Percentiles rank a stretch among this genome's conserved stretches.
Evolutionary conservation across 192 early-diverging fungal species (phyloP).

Genomic region (Backusella liffmaniae): DNA sequence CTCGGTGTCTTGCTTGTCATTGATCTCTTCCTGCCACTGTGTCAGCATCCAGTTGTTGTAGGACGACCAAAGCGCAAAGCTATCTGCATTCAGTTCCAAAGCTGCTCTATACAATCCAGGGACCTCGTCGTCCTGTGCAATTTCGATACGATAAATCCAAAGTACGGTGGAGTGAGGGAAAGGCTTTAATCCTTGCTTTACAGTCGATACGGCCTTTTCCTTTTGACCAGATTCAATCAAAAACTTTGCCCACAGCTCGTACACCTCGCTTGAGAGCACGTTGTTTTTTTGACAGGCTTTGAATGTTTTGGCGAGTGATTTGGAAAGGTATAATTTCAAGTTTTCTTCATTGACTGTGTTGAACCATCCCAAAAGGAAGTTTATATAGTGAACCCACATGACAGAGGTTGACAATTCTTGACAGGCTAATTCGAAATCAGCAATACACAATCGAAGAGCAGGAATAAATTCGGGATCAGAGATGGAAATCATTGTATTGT

Average conservation of each 20-base stretch:
- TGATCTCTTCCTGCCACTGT: conserved; percentile 40
- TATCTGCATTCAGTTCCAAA: conserved; percentile 37
- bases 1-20: conserved; percentile 33
- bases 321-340: conserved; percentile 60
- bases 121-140: conserved; percentile 19
- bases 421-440: conserved; percentile 47
- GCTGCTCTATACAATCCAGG: conserved; percentile 36
- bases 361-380: conserved; percentile 57
- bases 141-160: conserved; percentile 41
- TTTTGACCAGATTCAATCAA: conserved; percentile 5
- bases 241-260: conserved; percentile 50
- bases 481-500: conserved; percentile 23
- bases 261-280: conserved; percentile 48
- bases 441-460: conserved; percentile 40
- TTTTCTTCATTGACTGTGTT: conserved; percentile 48
- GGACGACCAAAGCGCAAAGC: conserved; percentile 47
- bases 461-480: conserved; percentile 29
- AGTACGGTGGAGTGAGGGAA: conserved; percentile 42
- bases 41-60: conserved; percentile 43
- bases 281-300: conserved; percentile 42
- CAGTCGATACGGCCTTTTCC: conserved; percentile 22
- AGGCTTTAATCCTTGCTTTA: conserved; percentile 33
- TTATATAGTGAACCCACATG: conserved; percentile 64
- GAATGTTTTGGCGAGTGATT: conserved; percentile 53
- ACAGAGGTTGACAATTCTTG: conserved; percentile 38